Percentiles rank a stretch among this genome's conserved stretches.
phyloP scores from a whole-genome alignment of 2,329 filamentous ascomycete species.

The Pseudofabraea citricarpa region DNA sequence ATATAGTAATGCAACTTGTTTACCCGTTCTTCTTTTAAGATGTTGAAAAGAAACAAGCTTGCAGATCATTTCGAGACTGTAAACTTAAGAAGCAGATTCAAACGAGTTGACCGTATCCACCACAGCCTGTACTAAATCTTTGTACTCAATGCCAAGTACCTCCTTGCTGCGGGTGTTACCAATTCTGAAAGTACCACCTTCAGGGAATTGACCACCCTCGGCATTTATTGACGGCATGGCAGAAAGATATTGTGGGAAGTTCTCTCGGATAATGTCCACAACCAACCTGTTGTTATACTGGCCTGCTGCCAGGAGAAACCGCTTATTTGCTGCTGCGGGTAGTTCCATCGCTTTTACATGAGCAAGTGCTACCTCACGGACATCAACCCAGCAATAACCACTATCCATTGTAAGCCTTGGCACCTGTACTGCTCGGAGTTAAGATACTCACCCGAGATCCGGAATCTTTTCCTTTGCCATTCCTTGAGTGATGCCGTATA shows the following conservation, averaged over 20 bases:
- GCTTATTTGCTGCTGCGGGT: conserved; percentile 49
- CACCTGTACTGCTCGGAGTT: no score
- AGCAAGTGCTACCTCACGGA: conserved; percentile 54
- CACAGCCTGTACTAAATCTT: conserved; percentile 47
- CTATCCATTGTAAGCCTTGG: not conserved
- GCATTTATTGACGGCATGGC: conserved; percentile 37
- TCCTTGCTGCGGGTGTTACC: conserved; percentile 49
- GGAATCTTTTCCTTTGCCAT: conserved; percentile 47
- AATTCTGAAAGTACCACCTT: conserved; percentile 43
- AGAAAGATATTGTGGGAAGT: conserved; percentile 45
- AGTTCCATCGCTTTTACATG: conserved; percentile 55
- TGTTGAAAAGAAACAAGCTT: no score
- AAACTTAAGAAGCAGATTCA: conserved; percentile 7
- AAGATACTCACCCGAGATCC: conserved; percentile 36
- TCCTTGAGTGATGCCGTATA: conserved; percentile 56
- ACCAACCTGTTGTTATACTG: conserved; percentile 56
- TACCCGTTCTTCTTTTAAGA: no score
- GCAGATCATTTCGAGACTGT: no score
- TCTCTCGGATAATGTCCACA: conserved; percentile 45
- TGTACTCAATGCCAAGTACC: conserved; percentile 54
- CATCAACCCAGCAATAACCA: conserved; percentile 51
- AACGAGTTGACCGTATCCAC: conserved; percentile 45
- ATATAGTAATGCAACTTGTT: no score
- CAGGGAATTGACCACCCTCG: conserved; percentile 21
- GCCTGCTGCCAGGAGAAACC: conserved; percentile 57